A percentile compares a stretch with the other conserved stretches of the same genome.
Conservation (phyloP, 768 basidiomycete species). For the Kockovaella imperatae region DNA sequence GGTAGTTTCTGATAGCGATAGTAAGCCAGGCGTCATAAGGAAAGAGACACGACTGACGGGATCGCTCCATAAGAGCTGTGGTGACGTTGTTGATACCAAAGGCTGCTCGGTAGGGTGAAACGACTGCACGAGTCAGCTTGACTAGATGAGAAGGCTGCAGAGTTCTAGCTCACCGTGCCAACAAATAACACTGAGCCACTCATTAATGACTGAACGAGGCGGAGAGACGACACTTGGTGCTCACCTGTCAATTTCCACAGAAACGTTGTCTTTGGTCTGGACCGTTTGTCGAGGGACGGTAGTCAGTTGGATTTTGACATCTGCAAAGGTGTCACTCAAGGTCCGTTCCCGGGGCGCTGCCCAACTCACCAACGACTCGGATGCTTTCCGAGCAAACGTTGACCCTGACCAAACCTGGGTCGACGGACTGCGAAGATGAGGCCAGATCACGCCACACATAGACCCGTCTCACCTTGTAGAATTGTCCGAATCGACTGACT, state of each 20-base stretch:
- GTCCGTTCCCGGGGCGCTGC: background rate
- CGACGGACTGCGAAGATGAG: constrained; percentile 54
- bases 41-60: constrained; percentile 24
- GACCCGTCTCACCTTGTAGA: constrained; percentile 58
- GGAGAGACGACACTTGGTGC: constrained; percentile 12
- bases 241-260: constrained; percentile 60
- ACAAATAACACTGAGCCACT: constrained; percentile 50
- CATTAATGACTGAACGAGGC: background rate
- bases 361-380: constrained; percentile 56
- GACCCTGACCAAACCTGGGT: constrained; percentile 82
- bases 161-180: constrained; percentile 38
- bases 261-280: constrained; percentile 93
- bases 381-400: constrained; percentile 91
- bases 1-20: constrained; percentile 71
- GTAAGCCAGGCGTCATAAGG: constrained; percentile 48
- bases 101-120: constrained; percentile 75
- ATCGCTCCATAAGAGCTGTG: constrained; percentile 43
- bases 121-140: constrained; percentile 17
- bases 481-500: constrained; percentile 86
- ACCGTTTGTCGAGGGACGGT: constrained; percentile 50
- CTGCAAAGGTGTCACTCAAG: constrained; percentile 10
- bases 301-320: constrained; percentile 93
- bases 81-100: constrained; percentile 88
- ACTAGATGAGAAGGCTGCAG: background rate
- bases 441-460: background rate